Evolutionary conservation across 1,284 basidiomycete species (phyloP), one percentile per base, ranked within the genome.

Genomic region (Apiotrichum siamense): DNA sequence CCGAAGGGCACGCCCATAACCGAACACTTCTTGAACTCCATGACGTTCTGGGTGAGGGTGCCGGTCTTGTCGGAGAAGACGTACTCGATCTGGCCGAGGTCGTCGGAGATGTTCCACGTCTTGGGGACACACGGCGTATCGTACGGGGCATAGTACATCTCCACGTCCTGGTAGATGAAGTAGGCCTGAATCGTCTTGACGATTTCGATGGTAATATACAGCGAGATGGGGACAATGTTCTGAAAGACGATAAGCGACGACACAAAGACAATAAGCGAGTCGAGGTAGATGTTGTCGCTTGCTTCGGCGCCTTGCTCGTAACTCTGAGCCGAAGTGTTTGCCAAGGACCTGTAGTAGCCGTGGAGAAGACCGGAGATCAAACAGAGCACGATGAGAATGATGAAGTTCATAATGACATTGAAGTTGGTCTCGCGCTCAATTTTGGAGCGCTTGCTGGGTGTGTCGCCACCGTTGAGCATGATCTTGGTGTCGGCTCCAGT

Each of bases 11-110:
- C 76, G 3, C 92, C 93, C 52, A 84, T 76, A 58, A 97, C 81
- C 0, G 90, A 94, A 64, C 91, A 96, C 70, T 90, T 92, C 72
- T 97, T 92, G 76, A 96, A 97, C 77, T 97, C 93, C 93, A 97
- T 98, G 59, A 96, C 77, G 74, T 93, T 97, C 73, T 97, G 90
- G 3, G 92, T 96, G 49, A 96, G 81, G 2, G 92, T 96, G 15
- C 91, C 91, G 0, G 92, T 96, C 79, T 98, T 98, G 81, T 98
- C 93, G 6, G 88, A 92, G 75, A 97, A 97, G 62, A 97, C 80
- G 73, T 97, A 97, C 77, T 96, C 93, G 73, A 97, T 97, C 75
- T 97, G 93, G 24, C 93, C 93, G 1, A 97, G 82, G 73, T 97
- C 93, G 69, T 97, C 93, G 3, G 90, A 94, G 62, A 97, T 94